Percentiles rank a stretch among this genome's conserved stretches.
phyloP scores from a whole-genome alignment of 495 filamentous ascomycete genomes.

The Pseudotulostoma volvatum region DNA sequence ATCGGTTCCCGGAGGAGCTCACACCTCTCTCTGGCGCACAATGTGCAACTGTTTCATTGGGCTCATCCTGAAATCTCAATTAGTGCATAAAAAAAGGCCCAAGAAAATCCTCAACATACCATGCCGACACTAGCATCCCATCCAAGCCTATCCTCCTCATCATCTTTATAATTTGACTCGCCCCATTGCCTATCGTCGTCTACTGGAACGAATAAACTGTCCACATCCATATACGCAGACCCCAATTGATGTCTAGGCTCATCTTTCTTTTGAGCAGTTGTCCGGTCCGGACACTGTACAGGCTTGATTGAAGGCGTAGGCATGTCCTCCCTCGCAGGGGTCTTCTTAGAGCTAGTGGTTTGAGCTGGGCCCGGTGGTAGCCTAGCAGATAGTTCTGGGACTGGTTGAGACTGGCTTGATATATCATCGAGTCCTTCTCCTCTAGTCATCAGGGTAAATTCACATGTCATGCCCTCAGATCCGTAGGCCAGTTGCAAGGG shows the following conservation, averaged over 20 bases:
- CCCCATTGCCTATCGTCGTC: conserved; percentile 71
- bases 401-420: conserved; percentile 21
- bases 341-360: not conserved
- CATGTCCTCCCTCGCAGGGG: conserved; percentile 12
- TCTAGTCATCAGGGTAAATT: conserved; percentile 89
- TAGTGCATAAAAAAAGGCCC: conserved; percentile 15
- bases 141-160: conserved; percentile 57
- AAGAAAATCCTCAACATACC: conserved; percentile 17
- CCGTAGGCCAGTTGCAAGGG: conserved; percentile 75
- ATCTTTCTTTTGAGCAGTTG: not conserved
- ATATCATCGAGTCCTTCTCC: conserved; percentile 60
- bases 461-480: conserved; percentile 49
- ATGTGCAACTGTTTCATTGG: not conserved
- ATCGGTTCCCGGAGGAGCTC: not conserved
- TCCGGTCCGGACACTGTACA: conserved; percentile 1
- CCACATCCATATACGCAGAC: conserved; percentile 41
- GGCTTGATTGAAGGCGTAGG: conserved; percentile 14
- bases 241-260: not conserved
- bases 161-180: conserved; percentile 51
- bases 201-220: conserved; percentile 63
- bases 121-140: conserved; percentile 60
- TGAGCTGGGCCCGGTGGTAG: conserved; percentile 12
- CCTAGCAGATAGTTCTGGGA: conserved; percentile 21
- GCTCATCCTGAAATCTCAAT: not conserved
- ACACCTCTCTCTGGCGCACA: not conserved